These are phyloP conservation scores for Rhizopogon rudus DNA, from an alignment of 768 basidiomycete genomes.

Conservation along the genomic window DNA sequence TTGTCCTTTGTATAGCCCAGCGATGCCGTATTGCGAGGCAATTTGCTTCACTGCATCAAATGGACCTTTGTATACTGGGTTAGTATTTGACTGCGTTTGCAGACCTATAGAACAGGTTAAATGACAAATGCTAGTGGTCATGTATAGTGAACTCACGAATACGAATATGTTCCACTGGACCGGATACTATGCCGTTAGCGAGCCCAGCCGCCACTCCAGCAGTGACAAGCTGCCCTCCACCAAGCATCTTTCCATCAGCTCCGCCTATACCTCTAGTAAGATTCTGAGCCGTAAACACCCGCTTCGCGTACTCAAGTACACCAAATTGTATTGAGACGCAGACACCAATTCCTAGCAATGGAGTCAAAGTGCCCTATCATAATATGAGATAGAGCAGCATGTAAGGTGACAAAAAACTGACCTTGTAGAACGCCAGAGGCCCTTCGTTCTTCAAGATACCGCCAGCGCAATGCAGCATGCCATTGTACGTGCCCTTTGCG, in stretches of 20 bases:
- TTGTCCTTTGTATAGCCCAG: conserved; percentile 92
- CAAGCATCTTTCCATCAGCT: conserved; percentile 55
- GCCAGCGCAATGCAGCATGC: conserved; percentile 87
- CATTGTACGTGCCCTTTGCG: conserved; percentile 81
- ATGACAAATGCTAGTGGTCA: background rate
- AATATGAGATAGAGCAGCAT: conserved; percentile 1
- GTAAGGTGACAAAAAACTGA: conserved; percentile 16
- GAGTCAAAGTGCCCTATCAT: conserved; percentile 80
- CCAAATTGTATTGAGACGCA: conserved; percentile 98
- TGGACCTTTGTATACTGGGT: conserved; percentile 78
- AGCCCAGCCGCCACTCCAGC: conserved; percentile 85
- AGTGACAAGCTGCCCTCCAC: conserved; percentile 58
- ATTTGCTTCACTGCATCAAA: conserved; percentile 88
- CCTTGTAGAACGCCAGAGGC: conserved; percentile 94
- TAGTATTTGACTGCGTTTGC: conserved; percentile 82
- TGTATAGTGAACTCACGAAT: conserved; percentile 59
- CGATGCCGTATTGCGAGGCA: conserved; percentile 64
- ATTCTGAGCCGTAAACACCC: conserved; percentile 68
- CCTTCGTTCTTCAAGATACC: conserved; percentile 90
- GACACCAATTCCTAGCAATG: conserved; percentile 85
- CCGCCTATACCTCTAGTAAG: conserved; percentile 54
- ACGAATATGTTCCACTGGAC: conserved; percentile 96
- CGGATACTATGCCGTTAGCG: conserved; percentile 89
- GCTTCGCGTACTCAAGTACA: conserved; percentile 81
- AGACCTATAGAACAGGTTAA: conserved; percentile 47